Evolutionary conservation across 352 stramenopile species (phyloP).

Genomic region (Aphanomyces stellatus): DNA sequence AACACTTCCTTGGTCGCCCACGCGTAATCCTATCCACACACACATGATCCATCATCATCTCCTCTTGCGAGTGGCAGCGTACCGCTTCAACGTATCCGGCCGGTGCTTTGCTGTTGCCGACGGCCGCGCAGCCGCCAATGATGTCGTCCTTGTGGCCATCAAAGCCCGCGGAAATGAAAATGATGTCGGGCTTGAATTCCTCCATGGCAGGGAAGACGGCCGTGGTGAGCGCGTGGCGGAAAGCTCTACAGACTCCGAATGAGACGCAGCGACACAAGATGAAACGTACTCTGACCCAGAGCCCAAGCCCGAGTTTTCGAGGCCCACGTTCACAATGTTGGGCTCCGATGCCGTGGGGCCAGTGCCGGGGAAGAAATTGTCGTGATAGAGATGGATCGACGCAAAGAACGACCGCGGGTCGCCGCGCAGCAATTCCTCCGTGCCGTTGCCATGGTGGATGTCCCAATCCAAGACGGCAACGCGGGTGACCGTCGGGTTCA

Average conservation of each 20-base stretch:
- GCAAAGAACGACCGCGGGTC: slow-evolving; percentile 77
- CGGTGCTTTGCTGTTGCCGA: slow-evolving; percentile 53
- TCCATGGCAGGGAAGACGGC: slow-evolving; percentile 72
- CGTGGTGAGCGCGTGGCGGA: slow-evolving; percentile 43
- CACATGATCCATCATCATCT: not conserved
- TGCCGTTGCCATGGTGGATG: slow-evolving; percentile 99
- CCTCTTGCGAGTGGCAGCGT: not conserved
- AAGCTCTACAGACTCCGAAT: slow-evolving; percentile 37
- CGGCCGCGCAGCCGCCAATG: slow-evolving; percentile 58
- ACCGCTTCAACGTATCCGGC: slow-evolving; percentile 62
- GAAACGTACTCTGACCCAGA: slow-evolving; percentile 14
- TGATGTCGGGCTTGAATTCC: slow-evolving; percentile 65
- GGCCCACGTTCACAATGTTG: slow-evolving; percentile 69
- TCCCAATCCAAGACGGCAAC: slow-evolving; percentile 98
- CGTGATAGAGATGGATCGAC: slow-evolving; percentile 75
- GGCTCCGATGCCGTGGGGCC: slow-evolving; percentile 46
- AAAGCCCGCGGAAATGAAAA: slow-evolving; percentile 85
- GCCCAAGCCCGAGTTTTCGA: slow-evolving; percentile 46
- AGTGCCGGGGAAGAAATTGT: slow-evolving; percentile 72
- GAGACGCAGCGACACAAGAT: not conserved
- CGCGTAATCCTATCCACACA: slow-evolving; percentile 44
- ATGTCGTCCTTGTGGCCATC: slow-evolving; percentile 82
- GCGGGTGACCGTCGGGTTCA: slow-evolving; percentile 85
- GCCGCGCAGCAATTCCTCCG: slow-evolving; percentile 84
- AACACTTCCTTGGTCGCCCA: slow-evolving; percentile 74